A percentile compares a stretch with the other conserved stretches of the same genome.
Conservation (phyloP, 768 basidiomycete species). For the Termitomyces sp. region DNA sequence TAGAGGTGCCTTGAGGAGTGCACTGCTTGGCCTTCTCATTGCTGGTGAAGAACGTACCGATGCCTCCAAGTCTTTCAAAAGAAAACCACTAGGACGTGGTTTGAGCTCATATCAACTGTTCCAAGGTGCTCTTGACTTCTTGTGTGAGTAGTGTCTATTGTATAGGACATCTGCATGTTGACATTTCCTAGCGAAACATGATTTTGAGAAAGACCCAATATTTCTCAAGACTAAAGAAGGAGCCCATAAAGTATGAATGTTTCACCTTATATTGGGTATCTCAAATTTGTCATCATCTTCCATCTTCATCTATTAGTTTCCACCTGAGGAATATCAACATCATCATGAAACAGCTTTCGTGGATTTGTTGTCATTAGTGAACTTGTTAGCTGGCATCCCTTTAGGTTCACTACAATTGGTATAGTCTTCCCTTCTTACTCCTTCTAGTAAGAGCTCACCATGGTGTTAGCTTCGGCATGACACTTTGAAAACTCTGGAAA, state of each 20-base stretch:
- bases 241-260: too few relatives aligned
- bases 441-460: too few relatives aligned
- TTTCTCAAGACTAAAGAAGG: conserved; percentile 57
- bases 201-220: conserved; percentile 53
- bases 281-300: too few relatives aligned
- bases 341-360: conserved; percentile 65
- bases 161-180: neutral
- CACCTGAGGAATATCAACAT: conserved; percentile 52
- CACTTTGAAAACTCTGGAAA: conserved; percentile 67
- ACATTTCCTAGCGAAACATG: conserved; percentile 55
- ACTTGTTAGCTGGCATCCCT: conserved; percentile 75
- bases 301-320: too few relatives aligned
- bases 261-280: too few relatives aligned
- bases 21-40: too few relatives aligned
- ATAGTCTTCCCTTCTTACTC: neutral
- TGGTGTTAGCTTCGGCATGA: conserved; percentile 79
- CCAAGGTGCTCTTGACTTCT: conserved; percentile 77
- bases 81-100: conserved; percentile 70
- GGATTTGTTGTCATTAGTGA: conserved; percentile 72
- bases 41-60: too few relatives aligned
- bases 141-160: conserved; percentile 49
- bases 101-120: conserved; percentile 91
- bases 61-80: conserved; percentile 27
- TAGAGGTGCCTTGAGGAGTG: too few relatives aligned
- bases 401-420: conserved; percentile 77